A percentile compares a stretch with the other conserved stretches of the same genome.
Evolutionary conservation across 257 asterid genomes (phyloP).

Genomic region (Cordia subcordata): DNA sequence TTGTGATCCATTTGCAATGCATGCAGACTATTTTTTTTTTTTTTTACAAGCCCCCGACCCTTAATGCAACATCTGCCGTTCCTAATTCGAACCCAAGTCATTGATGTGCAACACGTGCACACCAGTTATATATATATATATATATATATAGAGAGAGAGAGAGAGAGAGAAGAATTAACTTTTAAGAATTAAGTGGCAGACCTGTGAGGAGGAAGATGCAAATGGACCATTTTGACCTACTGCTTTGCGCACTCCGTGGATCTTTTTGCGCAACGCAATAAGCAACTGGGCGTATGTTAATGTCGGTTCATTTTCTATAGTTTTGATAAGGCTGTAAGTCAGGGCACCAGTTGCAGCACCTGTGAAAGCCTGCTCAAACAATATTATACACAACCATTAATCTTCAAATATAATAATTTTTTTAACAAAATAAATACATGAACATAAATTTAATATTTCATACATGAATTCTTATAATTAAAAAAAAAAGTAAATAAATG

Average conservation of each 20-base stretch:
- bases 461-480: too few relatives aligned
- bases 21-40: too few relatives aligned
- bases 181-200: constrained; percentile 5
- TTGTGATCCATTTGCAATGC: not conserved
- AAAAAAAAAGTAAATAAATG: too few relatives aligned
- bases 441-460: too few relatives aligned
- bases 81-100: too few relatives aligned
- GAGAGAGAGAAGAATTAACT: not conserved
- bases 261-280: constrained; percentile 33
- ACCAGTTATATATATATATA: not conserved
- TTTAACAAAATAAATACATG: too few relatives aligned
- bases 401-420: too few relatives aligned
- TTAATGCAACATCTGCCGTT: too few relatives aligned
- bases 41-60: too few relatives aligned
- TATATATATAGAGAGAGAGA: too few relatives aligned
- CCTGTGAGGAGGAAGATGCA: constrained; percentile 36
- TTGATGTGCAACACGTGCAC: too few relatives aligned
- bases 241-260: constrained; percentile 33
- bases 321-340: constrained; percentile 61
- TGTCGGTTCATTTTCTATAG: constrained; percentile 37
- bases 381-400: not conserved
- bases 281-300: constrained; percentile 58
- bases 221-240: constrained; percentile 25
- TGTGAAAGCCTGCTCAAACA: constrained; percentile 57
- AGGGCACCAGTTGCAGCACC: constrained; percentile 61